Base-by-base conservation (phyloP, 2,329 filamentous ascomycete species). In the Sporothrix mexicana region DNA sequence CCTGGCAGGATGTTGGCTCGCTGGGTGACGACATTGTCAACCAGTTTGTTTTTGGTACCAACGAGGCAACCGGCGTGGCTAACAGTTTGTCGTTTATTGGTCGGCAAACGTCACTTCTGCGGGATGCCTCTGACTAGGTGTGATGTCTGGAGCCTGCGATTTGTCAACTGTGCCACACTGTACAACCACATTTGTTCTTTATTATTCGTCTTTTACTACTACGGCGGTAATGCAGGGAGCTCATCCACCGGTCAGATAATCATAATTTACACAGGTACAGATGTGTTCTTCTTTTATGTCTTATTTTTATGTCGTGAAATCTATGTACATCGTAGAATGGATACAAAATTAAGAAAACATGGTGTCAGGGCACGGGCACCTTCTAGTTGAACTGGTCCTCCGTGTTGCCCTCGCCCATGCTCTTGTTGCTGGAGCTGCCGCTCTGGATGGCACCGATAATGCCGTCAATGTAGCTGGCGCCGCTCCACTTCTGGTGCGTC, bases 361-460 rank as follows among this genome's bases (percentile, higher is more conserved):
- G 15, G 15, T 36, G 23, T 13, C 9, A 9, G 23, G 30, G 30
- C 30, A 5, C 30, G 3, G 30, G 7, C 30, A 36, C 47, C 25
- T 12, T 13, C 7, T 70, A 78, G 5, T 77, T 70, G 66, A 91
- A 91, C 78, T 91, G 89, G 0, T 88, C 87, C 82, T 98, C 95
- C 0, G 95, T 98, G 80, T 96, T 97, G 0, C 95, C 95, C 64
- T 95, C 93, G 0, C 95, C 95, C 95, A 98, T 97, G 81, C 93
- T 96, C 88, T 90, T 95, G 80, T 89, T 97, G 71, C 93, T 91
- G 72, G 91, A 94, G 83, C 93, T 97, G 25, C 95, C 95, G 78
- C 93, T 97, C 83, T 97, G 94, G 69, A 98, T 97, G 4, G 93
- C 91, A 0, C 94, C 94, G 45, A 98, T 80, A 64, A 98, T 95